These are phyloP conservation scores for Trichoderma lentiforme DNA, from an alignment of 2,329 filamentous ascomycete genomes.

Conservation along the genomic window DNA sequence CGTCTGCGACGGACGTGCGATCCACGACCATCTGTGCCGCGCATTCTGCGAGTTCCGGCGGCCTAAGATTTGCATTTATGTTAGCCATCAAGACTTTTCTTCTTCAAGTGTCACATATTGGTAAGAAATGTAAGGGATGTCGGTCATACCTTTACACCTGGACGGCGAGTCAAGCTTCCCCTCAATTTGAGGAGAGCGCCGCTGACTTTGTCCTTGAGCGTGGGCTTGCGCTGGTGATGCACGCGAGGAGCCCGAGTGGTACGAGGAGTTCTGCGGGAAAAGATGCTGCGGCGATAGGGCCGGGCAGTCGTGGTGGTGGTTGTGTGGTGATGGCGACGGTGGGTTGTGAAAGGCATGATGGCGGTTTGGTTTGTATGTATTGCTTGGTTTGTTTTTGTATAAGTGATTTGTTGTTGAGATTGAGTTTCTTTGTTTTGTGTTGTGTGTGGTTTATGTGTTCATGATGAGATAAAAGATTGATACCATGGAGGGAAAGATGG, in stretches of 20 bases:
- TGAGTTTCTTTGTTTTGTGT: background rate
- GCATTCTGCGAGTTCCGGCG: conserved; percentile 70
- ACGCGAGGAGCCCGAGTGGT: conserved; percentile 39
- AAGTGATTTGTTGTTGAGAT: background rate
- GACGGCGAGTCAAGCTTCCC: conserved; percentile 64
- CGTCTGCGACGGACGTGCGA: conserved; percentile 35
- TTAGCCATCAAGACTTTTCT: background rate
- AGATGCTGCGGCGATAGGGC: conserved; percentile 40
- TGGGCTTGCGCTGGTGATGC: conserved; percentile 65
- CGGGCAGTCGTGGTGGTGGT: conserved; percentile 38
- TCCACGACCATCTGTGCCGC: conserved; percentile 68
- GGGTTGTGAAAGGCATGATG: conserved; percentile 23
- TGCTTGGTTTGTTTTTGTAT: background rate
- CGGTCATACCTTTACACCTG: conserved; percentile 62
- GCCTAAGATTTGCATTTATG: conserved; percentile 44
- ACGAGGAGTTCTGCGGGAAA: conserved; percentile 38
- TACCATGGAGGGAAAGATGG: background rate
- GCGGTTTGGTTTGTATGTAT: background rate
- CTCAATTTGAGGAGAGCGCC: conserved; percentile 72
- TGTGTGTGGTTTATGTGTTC: background rate
- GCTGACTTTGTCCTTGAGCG: conserved; percentile 72
- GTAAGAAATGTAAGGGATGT: background rate
- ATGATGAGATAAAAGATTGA: background rate
- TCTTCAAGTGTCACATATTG: accelerated
- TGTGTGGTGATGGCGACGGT: conserved; percentile 31